Evolutionary conservation across 225 moss, liverwort and hornwort species (phyloP).

Genomic region (Sphagnum tenellum): DNA sequence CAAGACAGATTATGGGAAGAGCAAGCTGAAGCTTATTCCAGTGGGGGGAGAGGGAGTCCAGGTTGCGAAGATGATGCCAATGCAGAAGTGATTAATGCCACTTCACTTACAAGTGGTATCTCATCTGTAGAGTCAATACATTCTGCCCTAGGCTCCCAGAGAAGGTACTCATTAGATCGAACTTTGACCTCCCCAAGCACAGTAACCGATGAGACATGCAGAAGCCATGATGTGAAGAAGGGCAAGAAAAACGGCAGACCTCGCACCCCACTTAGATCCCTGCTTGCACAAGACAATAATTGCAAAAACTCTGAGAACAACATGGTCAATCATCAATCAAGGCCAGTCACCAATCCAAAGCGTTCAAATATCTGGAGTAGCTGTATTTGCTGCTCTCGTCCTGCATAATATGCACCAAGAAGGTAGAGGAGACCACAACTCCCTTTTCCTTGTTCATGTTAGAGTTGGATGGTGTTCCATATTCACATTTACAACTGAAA

Average conservation of each 20-base stretch:
- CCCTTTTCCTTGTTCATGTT: no score
- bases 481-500: no score
- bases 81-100: conserved; percentile 1
- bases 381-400: no score
- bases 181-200: conserved; percentile 10
- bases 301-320: background rate
- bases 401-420: no score
- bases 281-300: conserved; percentile 32
- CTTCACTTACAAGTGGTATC: conserved; percentile 1
- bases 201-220: conserved; percentile 9
- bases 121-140: conserved; percentile 34
- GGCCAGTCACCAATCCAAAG: no score
- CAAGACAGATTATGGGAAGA: conserved; percentile 52
- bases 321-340: no score
- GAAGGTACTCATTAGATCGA: conserved; percentile 4
- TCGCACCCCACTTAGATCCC: conserved; percentile 32
- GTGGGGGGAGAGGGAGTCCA: conserved; percentile 39
- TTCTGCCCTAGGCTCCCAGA: conserved; percentile 14
- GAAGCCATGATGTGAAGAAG: conserved; percentile 6
- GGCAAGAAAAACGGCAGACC: conserved; percentile 22
- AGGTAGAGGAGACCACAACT: no score
- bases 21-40: conserved; percentile 47
- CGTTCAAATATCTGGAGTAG: no score
- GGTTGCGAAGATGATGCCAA: conserved; percentile 9
- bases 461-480: no score